Base-by-base conservation (phyloP, 192 early-diverging fungal genomes). In the Geranomyces variabilis region DNA sequence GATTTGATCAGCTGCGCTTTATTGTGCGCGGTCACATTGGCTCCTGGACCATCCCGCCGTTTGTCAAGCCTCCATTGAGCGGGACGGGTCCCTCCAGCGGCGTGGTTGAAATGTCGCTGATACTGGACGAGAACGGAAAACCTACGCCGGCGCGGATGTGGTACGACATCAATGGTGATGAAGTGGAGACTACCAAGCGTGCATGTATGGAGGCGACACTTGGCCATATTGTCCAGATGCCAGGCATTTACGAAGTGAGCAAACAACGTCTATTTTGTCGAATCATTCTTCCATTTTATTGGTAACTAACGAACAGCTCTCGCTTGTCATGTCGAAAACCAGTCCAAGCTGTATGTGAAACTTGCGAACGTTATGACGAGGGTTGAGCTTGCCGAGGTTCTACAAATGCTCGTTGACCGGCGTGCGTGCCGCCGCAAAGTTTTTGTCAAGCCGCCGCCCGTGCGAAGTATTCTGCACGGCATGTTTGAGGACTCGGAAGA, bases 141-240 rank as follows among this genome's bases (percentile, higher is more conserved):
- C 57, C 55, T 28, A 62, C 41, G 29, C 71, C 75, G 0, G 67
- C 77, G 36, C 43, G 77, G 4, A 34, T 81, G 57, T 81, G 80
- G 80, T 79, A 73, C 55, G 80, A 79, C 56, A 79, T 79, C 43
- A 7, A 77, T 28, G 80, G 80, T 1, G 46, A 76, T 22, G 3
- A 57, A 41, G 63, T 81, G 45, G 59, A 60, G 22, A 61, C 70
- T 22, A 72, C 73, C 3, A 67, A 74, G 17, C 47, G 75, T 19
- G 80, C 68, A 3, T 79, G 80, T 56, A 43, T 79, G 68, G 77
- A 79, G 60, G 75, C 74, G 49, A 75, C 75, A 24, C 56, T 81
- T 70, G 68, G 77, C 13, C 36, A 49, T 21, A 74, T 81, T 45
- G 74, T 81, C 33, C 66, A 79, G 47, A 69, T 59, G 22, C 80